Evolutionary conservation across 2,329 filamentous ascomycete genomes (phyloP), one percentile per base, ranked within the genome.

Genomic region (Arthroderma sp.): DNA sequence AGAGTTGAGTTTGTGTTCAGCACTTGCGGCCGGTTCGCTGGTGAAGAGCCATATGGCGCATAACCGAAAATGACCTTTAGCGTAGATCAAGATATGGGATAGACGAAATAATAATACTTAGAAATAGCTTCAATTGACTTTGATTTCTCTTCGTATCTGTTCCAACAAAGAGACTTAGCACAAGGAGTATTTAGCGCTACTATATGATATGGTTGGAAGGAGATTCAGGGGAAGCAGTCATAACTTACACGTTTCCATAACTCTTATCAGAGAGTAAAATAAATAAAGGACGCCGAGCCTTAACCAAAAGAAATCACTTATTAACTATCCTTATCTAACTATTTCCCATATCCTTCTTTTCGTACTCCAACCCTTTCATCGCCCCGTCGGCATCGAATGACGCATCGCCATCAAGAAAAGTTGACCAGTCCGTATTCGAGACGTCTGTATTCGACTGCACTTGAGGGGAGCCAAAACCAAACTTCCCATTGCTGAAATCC

Each of bases 11-110:
- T 80, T 97, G 25, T 96, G 91, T 77, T 86, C 86, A 65, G 93
- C 93, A 7, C 82, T 97, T 23, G 91, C 91, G 3, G 93, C 93
- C 0, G 93, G 93, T 1, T 93, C 97, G 72, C 78, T 98, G 8
- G 93, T 98, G 62, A 77, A 72, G 65, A 91, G 90, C 35, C 93
- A 98, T 75, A 98, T 98, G 93, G 83, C 85, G 61, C 93, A 97
- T 75, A 98, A 98, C 76, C 84, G 93, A 8, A 47, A 37, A 37
- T 37, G 35, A 37, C 9, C 3, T 13, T 37, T 37, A 13, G 2
- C 13, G 13, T 37, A 37, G 35, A 37, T 37, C 8, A 37, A 37
- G 35, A 15, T 9, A 37, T 13, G 35, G 31, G 35, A 37, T 37
- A 37, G 35, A 15, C 35, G 13, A 37, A 33, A 37, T 37, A 37